Evolutionary conservation across 352 stramenopile species (phyloP).

Genomic region (Pythium rishiriense): DNA sequence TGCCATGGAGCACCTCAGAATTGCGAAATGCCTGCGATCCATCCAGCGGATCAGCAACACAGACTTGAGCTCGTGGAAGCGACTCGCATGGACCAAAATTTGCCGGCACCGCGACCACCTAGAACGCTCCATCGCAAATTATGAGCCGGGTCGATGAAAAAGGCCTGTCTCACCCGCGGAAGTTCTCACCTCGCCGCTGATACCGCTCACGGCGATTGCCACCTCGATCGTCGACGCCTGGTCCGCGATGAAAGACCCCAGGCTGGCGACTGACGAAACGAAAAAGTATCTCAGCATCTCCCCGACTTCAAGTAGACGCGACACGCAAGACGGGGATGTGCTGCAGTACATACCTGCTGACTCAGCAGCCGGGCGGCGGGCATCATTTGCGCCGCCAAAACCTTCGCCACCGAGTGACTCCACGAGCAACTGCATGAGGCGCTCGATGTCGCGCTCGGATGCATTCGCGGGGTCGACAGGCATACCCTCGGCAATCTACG

Average conservation of each 20-base stretch:
- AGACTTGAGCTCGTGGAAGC: conserved; percentile 36
- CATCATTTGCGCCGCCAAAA: conserved; percentile 18
- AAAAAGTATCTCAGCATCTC: background rate
- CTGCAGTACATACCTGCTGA: conserved; percentile 19
- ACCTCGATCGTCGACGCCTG: conserved; percentile 77
- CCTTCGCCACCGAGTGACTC: conserved; percentile 14
- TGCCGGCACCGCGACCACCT: conserved; percentile 71
- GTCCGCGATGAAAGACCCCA: conserved; percentile 68
- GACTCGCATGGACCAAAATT: conserved; percentile 81
- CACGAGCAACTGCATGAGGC: conserved; percentile 21
- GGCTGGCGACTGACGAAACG: conserved; percentile 39
- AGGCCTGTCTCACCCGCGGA: background rate
- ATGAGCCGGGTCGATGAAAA: background rate
- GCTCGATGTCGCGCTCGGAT: conserved; percentile 12
- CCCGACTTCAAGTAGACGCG: background rate
- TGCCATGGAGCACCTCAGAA: conserved; percentile 38
- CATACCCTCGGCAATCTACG: background rate
- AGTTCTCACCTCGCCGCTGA: conserved; percentile 64
- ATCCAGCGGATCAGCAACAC: conserved; percentile 64
- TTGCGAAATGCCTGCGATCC: conserved; percentile 49
- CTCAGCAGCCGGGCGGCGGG: conserved; percentile 22
- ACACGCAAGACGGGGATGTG: background rate
- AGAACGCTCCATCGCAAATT: background rate
- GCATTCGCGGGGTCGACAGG: background rate
- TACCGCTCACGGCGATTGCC: conserved; percentile 54